Evolutionary conservation across 208 protist species (phyloP), one percentile per base, ranked within the genome.

Genomic region (Leishmania braziliensis): DNA sequence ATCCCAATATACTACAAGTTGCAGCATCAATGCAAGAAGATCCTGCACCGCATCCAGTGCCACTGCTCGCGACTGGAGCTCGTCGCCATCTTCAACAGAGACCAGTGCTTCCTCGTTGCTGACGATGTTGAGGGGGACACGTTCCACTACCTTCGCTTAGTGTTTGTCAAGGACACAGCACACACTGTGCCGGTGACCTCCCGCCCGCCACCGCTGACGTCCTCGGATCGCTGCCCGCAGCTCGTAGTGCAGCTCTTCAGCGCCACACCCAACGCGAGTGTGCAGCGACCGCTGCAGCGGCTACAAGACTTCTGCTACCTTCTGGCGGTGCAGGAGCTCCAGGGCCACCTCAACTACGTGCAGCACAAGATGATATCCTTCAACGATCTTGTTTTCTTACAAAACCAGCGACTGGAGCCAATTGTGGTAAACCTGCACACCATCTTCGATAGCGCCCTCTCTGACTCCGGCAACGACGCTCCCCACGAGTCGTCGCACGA

Each of bases 1-100:
- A 93, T 98, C 68, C 95, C 95, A 0, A 89, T 98, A 46, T 96
- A 98, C 87, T 96, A 95, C 88, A 98, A 96, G 80, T 81, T 98
- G 69, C 95, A 98, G 85, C 92, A 98, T 79, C 92, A 98, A 77
- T 95, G 93, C 82, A 89, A 90, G 74, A 95, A 92, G 72, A 89
- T 96, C 51, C 87, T 96, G 50, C 85, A 86, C 14, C 88, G 91
- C 70, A 95, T 98, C 69, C 80, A 88, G 16, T 88, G 83, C 58
- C 94, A 95, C 81, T 91, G 88, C 75, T 88, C 90, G 33, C 91
- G 92, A 18, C 86, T 98, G 5, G 93, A 96, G 82, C 84, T 98
- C 8, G 90, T 98, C 77, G 86, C 85, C 54, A 92, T 98, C 39
- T 96, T 92, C 82, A 96, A 98, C 81, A 85, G 93, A 26, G 88